Percentiles rank a stretch among this genome's conserved stretches.
These are phyloP conservation scores for Tetrahymena thermophila DNA, from an alignment of 73 alveolate species.

Conservation along the genomic window DNA sequence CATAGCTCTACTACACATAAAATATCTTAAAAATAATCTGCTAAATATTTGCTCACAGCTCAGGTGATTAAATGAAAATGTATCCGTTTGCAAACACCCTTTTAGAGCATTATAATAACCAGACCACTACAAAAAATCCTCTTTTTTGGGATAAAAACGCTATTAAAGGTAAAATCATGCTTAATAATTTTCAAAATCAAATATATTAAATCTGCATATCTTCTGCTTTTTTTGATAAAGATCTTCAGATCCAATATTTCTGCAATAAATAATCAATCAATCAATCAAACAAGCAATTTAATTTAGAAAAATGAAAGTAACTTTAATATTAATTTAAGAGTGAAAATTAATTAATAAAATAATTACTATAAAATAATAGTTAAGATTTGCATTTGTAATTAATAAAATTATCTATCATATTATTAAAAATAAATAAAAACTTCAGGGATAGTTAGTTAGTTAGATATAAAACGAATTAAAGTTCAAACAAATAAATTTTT, in stretches of 20 bases:
- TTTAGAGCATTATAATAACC: background rate
- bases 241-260: background rate
- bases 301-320: no score
- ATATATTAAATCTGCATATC: background rate
- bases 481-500: no score
- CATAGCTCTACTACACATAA: conserved; percentile 2
- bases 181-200: no score
- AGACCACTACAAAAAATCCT: background rate
- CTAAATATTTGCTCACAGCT: background rate
- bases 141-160: background rate
- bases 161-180: background rate
- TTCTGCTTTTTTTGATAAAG: background rate
- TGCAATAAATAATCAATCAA: background rate
- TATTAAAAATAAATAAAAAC: no score
- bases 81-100: background rate
- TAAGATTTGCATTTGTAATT: no score
- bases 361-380: no score
- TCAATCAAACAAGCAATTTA: no score
- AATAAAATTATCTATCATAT: no score
- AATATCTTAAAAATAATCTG: background rate
- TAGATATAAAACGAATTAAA: no score
- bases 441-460: no score
- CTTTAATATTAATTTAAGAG: no score
- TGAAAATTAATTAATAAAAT: no score
- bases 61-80: background rate